Conservation (phyloP, 78 protist genomes). For the Salpingoeca rosetta region DNA sequence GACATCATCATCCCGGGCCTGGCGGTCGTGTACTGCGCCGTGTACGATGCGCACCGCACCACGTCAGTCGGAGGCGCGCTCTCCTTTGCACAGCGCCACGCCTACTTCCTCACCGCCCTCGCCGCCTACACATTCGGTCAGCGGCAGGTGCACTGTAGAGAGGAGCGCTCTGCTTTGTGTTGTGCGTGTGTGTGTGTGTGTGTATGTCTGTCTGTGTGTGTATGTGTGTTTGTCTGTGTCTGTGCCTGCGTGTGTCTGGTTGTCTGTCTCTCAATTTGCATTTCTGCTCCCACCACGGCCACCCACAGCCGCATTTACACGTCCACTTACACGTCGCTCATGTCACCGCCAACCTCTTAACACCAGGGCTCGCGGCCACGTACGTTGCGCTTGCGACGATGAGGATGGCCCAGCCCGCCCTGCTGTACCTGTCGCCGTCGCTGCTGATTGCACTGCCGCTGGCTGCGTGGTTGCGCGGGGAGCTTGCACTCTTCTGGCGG, state of each 20-base stretch:
- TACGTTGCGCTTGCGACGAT: background rate
- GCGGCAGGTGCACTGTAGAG: too few species aligned
- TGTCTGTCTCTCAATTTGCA: background rate
- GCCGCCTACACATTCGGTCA: background rate
- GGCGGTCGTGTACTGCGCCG: background rate
- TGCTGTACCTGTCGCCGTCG: background rate
- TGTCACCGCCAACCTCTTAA: background rate
- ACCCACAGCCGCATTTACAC: too few species aligned
- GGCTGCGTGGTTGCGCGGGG: background rate
- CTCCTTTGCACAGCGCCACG: background rate
- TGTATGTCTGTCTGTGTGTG: background rate
- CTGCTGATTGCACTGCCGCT: background rate
- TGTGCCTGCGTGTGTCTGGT: background rate
- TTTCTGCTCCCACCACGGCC: too few species aligned
- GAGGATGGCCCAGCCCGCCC: background rate
- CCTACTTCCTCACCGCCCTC: background rate
- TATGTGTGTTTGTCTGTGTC: background rate
- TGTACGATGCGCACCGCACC: background rate
- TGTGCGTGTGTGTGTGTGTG: background rate
- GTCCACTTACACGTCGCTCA: too few species aligned
- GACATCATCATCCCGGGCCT: background rate
- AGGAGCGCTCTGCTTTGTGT: background rate
- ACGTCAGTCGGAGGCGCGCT: background rate
- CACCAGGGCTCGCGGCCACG: background rate
- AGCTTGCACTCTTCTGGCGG: background rate